Evolutionary conservation across 2,329 filamentous ascomycete species (phyloP).

Genomic region (Beauveria australis): DNA sequence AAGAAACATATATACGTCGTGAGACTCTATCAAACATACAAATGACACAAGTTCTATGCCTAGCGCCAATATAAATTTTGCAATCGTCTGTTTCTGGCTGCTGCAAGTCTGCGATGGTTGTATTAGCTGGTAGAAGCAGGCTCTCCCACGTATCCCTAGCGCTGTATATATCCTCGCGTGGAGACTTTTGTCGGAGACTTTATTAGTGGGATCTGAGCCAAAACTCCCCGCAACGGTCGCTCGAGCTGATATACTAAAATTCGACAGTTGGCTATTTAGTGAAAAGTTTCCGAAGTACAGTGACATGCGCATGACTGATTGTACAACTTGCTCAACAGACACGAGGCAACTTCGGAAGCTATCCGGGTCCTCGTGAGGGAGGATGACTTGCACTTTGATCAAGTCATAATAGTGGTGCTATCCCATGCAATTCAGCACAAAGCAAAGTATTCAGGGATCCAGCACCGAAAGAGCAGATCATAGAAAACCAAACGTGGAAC

Average conservation of each 20-base stretch:
- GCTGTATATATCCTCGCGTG: neutral
- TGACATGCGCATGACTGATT: neutral
- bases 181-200: slow-evolving; percentile 9
- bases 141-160: neutral
- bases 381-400: neutral
- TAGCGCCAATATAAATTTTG: too few relatives aligned
- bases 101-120: neutral
- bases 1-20: neutral
- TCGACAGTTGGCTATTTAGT: too few relatives aligned
- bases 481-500: too few relatives aligned
- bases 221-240: neutral
- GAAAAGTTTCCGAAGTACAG: neutral
- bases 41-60: too few relatives aligned
- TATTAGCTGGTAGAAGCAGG: neutral
- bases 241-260: neutral
- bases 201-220: neutral
- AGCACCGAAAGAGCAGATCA: too few relatives aligned
- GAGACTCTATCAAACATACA: too few relatives aligned
- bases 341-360: neutral
- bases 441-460: too few relatives aligned
- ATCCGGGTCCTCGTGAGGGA: neutral
- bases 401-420: neutral
- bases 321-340: neutral
- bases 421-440: too few relatives aligned
- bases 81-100: neutral